phyloP scores from a whole-genome alignment of 2,329 filamentous ascomycete genomes.

The Ceratocystis variospora region DNA sequence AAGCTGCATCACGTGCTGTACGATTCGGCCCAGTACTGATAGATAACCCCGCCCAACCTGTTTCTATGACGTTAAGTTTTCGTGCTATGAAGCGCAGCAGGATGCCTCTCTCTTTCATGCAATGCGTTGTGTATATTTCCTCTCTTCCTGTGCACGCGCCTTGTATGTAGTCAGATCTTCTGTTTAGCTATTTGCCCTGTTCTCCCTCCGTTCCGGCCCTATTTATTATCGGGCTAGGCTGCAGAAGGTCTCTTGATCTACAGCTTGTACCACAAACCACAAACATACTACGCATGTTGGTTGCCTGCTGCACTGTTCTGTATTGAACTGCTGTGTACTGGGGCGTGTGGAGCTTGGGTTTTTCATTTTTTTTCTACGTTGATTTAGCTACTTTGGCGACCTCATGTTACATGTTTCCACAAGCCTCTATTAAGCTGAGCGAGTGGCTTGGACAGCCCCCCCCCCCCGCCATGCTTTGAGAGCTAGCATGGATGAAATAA shows the following conservation, averaged over 20 bases:
- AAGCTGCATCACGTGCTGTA: background rate
- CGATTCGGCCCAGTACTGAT: background rate
- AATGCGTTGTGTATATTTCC: background rate
- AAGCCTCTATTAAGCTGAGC: background rate
- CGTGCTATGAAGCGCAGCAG: no score
- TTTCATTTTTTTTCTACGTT: background rate
- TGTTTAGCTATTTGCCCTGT: background rate
- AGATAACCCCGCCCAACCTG: no score
- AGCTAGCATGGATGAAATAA: background rate
- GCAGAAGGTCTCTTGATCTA: slow-evolving; percentile 4
- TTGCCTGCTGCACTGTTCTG: background rate
- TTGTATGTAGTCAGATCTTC: background rate
- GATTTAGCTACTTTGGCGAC: background rate
- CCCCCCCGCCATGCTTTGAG: background rate
- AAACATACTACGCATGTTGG: background rate
- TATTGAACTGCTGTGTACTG: background rate
- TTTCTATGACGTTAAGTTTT: no score
- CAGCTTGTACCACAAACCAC: slow-evolving; percentile 1
- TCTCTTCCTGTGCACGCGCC: background rate
- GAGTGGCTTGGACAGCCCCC: background rate
- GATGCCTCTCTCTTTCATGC: no score
- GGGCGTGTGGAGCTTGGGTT: background rate
- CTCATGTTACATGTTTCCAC: background rate
- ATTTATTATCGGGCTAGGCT: background rate
- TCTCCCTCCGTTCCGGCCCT: background rate